These are phyloP conservation scores for Penicillium sp. DNA, from an alignment of 2,329 filamentous ascomycete genomes.

Conservation along the genomic window DNA sequence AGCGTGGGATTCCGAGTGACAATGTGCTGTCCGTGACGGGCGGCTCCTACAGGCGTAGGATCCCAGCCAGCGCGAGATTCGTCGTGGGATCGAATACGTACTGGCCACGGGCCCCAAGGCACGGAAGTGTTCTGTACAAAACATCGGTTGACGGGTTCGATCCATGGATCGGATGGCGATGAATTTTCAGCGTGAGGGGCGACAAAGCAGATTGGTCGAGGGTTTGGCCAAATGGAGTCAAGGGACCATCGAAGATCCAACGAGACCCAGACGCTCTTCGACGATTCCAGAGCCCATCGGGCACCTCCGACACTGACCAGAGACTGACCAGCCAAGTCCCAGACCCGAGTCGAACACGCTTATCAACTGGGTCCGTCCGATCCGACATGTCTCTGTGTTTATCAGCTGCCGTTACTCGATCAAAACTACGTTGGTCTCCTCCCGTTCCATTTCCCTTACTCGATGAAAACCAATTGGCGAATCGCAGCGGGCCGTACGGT, in stretches of 20 bases:
- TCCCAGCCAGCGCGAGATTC: neutral
- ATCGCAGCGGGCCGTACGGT: neutral
- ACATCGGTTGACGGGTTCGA: slow-evolving; percentile 2
- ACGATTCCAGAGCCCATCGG: slow-evolving; percentile 22
- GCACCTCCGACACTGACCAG: slow-evolving; percentile 31
- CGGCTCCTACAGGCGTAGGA: slow-evolving; percentile 1
- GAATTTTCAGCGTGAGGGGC: neutral
- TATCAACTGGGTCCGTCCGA: slow-evolving; percentile 19
- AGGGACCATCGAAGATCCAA: neutral
- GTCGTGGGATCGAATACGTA: neutral
- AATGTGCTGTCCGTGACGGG: neutral
- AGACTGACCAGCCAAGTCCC: neutral
- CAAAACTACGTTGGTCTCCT: slow-evolving; percentile 26
- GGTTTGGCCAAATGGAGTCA: slow-evolving; percentile 5
- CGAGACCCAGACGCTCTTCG: neutral
- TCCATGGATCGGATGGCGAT: slow-evolving; percentile 18
- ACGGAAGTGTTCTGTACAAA: neutral
- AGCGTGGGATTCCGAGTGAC: slow-evolving; percentile 4
- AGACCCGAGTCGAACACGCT: slow-evolving; percentile 2
- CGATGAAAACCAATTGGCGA: slow-evolving; percentile 20
- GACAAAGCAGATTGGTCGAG: neutral
- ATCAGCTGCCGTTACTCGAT: slow-evolving; percentile 34
- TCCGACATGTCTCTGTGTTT: slow-evolving; percentile 13
- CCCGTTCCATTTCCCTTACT: slow-evolving; percentile 23
- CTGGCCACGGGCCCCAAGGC: neutral